Evolutionary conservation across 768 basidiomycete genomes (phyloP), one percentile per base, ranked within the genome.

Genomic region (Lentinula detonsa): DNA sequence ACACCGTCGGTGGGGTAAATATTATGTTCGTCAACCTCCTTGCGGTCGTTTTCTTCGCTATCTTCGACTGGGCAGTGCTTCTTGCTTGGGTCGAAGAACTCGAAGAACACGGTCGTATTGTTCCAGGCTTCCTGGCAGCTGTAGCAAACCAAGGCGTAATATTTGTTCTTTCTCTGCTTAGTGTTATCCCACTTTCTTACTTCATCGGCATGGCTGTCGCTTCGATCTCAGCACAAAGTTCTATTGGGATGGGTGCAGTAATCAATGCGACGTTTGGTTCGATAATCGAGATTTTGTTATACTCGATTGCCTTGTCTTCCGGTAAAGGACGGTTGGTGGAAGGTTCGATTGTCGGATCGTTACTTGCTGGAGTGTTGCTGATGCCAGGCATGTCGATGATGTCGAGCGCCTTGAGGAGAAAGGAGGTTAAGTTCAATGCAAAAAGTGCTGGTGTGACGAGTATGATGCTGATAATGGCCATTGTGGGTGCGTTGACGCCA

Each of bases 131-230:
- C 63, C 77, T 97, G 49, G 78, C 76, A 4, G 72, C 90, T 65
- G 69, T 98, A 61, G 82, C 91, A 6, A 87, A 87, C 1, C 87
- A 87, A 53, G 83, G 81, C 3, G 74, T 92, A 67, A 88, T 98
- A 67, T 98, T 99, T 72, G 65, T 93, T 48, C 74, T 95, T 67
- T 83, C 89, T 65, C 78, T 99, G 49, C 83, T 90, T 31, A 93
- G 91, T 65, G 93, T 99, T 68, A 98, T 99, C 65, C 97, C 97
- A 0, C 81, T 99, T 18, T 95, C 92, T 7, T 99, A 99, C 78
- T 99, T 99, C 77, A 98, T 99, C 69, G 97, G 97, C 16, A 98
- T 98, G 97, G 97, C 97, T 7, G 97, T 99, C 62, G 97, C 97
- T 2, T 95, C 92, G 48, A 98, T 99, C 68, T 93, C 91, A n/a